A percentile compares a stretch with the other conserved stretches of the same genome.
phyloP scores from a whole-genome alignment of 2,329 filamentous ascomycete species.

The Ophiostoma australiae region DNA sequence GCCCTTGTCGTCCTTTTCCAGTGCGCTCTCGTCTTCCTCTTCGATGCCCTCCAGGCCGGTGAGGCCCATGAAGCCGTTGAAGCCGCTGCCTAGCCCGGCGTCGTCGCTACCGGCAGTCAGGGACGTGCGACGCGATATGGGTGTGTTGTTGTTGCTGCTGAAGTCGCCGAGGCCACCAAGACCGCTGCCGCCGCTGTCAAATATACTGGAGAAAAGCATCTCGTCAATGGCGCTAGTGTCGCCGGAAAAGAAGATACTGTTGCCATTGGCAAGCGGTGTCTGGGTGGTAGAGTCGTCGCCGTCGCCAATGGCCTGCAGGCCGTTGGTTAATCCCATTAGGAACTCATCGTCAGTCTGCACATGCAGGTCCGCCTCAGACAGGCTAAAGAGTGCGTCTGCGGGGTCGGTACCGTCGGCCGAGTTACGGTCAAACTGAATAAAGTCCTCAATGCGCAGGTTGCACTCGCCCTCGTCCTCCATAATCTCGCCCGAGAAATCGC shows the following conservation, averaged over 20 bases:
- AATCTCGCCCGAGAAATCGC: conserved; percentile 43
- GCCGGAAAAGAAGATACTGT: neutral
- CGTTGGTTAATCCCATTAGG: conserved; percentile 30
- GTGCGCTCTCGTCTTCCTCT: conserved; percentile 8
- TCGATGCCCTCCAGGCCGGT: conserved; percentile 4
- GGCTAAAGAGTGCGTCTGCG: conserved; percentile 17
- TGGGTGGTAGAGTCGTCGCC: conserved; percentile 48
- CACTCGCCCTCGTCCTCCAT: conserved; percentile 65
- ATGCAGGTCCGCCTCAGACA: conserved; percentile 12
- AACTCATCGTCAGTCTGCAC: conserved; percentile 18
- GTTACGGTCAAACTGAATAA: conserved; percentile 59
- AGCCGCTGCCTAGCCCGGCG: neutral
- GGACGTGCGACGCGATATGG: conserved; percentile 7
- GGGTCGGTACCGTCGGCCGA: conserved; percentile 34
- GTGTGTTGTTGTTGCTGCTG: neutral
- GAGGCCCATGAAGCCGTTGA: neutral
- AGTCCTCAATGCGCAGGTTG: conserved; percentile 63
- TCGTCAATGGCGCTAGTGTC: conserved; percentile 3
- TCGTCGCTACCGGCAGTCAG: neutral
- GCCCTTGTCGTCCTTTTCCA: conserved; percentile 24
- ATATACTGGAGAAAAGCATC: conserved; percentile 11
- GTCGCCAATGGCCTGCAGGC: conserved; percentile 43
- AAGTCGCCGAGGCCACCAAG: neutral
- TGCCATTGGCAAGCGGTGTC: conserved; percentile 25
- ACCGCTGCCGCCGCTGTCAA: conserved; percentile 6